Base-by-base conservation (phyloP, 2,329 filamentous ascomycete species). In the Akanthomyces lecanii region DNA sequence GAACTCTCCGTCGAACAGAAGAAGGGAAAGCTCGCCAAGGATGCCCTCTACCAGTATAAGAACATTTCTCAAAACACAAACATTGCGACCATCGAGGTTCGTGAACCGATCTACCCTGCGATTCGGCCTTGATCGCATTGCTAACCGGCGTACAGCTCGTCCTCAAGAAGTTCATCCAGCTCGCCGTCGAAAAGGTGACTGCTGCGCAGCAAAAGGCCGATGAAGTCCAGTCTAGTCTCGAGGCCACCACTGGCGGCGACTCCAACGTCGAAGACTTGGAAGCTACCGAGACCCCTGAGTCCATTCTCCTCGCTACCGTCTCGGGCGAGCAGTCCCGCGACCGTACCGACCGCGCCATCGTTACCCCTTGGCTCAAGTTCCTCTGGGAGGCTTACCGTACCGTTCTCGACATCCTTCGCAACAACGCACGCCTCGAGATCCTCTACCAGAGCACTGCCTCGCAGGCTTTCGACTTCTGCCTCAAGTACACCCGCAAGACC, bases 51-150 rank as follows among this genome's bases (percentile, higher is more conserved):
- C 78, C 95, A 97, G 78, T 99, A 99, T 86, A 99, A 99, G 85
- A 99, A 99, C 78, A 98, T 97, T 70, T 94, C 93, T 62, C 95
- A 99, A 78, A 99, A 99, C 81, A 97, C 94, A 71, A 98, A 98
- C 75, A 92, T 99, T 69, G 92, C 87, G 71, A 99, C 95, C 66
- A 99, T 99, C 76, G 95, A 98, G 87, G 90, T 92, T 80, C 50
- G 76, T 72, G 18, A 61, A 28, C 59, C 36, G 40, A 61, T 47
- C 18, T 36, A 38, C 50, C 40, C 58, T 28, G n/a, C 40, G 50
- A 53, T 53, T 36, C 28, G 8, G 25, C 21, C 2, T 11, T 25
- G 18, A 52, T 52, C 28, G 58, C 16, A 40, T 18, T 63, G 58
- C 66, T 68, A 65, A 71, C 65, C 57, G 42, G 59, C 66, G 42